Base-by-base conservation (phyloP, 805 yeast genomes). In the Soucietia sequanensis region DNA sequence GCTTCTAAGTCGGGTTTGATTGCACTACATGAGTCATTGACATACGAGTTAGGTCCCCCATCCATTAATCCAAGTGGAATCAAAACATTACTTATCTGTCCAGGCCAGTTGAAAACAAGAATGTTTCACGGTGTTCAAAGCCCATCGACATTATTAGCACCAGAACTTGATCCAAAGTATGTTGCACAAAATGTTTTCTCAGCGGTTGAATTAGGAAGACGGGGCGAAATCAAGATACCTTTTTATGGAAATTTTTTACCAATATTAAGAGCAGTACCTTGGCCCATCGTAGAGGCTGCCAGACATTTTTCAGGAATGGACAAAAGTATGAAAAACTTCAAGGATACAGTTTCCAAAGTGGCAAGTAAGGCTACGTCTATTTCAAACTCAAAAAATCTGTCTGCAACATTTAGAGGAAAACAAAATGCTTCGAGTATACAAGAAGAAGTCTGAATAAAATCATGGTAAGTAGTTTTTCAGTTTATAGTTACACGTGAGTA, bases 1-100 rank as follows among this genome's bases (percentile, higher is more conserved):
- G 96, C 97, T 0, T 76, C 95, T 11, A 91, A 91, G 55, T 81
- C 95, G 0, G 97, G 95, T 0, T 59, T 87, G 19, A 77, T 91
- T 34, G 89, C 91, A 0, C 61, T 89, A 27, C 97, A 90, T 54
- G 95, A 86, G 54, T 80, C 91, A 1, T 61, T 91, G 23, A 76
- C 84, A 0, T 78, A 77, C 49, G 93, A 84, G 56, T 52, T 84
- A 19, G 81, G 83, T 0, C 69, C 75, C 0, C 75, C 78, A 0
- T 58, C 70, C 5, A 52, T 70, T 23, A 63, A 60, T 33, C 55
- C 60, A 2, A 53, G 60, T 4, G 81, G 85, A 6, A 75, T 91
- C 12, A 80, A 80, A 45, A 82, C 95, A 0, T 61, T 91, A 37
- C 64, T 91, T 23, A 70, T 91, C 0, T 81, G 93, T 46, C 95